Conservation (phyloP, 208 protist species). For the Leishmania major region DNA sequence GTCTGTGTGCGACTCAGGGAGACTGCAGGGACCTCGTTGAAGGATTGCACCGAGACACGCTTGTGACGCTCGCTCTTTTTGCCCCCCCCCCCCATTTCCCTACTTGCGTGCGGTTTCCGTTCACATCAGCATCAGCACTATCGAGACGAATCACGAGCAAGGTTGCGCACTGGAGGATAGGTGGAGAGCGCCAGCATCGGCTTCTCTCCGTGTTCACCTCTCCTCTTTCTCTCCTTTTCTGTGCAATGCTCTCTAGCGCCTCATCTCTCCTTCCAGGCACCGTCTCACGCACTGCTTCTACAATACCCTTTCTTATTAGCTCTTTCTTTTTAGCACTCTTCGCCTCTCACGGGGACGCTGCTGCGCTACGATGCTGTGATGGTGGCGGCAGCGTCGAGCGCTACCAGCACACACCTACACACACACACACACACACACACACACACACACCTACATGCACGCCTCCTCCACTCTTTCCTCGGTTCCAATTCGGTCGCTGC, state of each 20-base stretch:
- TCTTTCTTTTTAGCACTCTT: background rate
- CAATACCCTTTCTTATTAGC: background rate
- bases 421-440: background rate
- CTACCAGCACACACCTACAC: background rate
- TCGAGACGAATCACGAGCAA: background rate
- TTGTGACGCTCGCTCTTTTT: background rate
- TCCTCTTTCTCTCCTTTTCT: background rate
- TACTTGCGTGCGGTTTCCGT: too few species aligned
- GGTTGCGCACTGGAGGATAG: background rate
- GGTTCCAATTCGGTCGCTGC: background rate
- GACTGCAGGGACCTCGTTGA: background rate
- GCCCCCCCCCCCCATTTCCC: background rate
- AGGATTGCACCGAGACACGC: background rate
- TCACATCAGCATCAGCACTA: background rate
- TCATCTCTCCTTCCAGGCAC: background rate
- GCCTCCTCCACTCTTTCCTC: background rate
- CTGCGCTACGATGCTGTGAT: background rate
- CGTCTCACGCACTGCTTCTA: background rate
- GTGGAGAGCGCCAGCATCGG: background rate
- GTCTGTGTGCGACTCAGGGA: background rate
- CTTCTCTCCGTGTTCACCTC: background rate
- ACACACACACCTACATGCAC: background rate
- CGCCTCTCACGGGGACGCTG: background rate
- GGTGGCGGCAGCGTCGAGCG: background rate
- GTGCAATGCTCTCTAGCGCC: background rate